A percentile compares a stretch with the other conserved stretches of the same genome.
These are phyloP conservation scores for Thuidium tamariscinum DNA, from an alignment of 225 moss, liverwort and hornwort genomes.

Conservation along the genomic window DNA sequence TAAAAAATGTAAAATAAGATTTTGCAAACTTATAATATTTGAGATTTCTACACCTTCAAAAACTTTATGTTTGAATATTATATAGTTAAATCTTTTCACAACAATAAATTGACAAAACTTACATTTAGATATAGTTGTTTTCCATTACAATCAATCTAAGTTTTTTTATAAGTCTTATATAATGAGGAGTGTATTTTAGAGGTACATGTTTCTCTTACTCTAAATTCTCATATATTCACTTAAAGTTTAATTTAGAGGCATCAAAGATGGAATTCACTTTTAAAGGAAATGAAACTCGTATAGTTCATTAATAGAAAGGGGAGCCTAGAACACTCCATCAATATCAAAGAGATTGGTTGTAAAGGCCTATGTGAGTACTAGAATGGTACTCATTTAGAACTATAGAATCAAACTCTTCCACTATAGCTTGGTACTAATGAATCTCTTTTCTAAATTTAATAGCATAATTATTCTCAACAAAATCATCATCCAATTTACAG, in stretches of 20 bases:
- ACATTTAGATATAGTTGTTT: fast-evolving
- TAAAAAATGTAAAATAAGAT: no score
- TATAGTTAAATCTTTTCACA: fast-evolving
- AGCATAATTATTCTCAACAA: not conserved
- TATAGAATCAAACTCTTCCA: fast-evolving
- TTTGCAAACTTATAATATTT: not conserved
- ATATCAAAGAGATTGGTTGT: not conserved
- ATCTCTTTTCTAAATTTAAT: fast-evolving
- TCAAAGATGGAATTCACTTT: not conserved
- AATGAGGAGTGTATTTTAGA: no score
- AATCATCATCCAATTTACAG: fast-evolving
- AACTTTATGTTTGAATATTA: fast-evolving
- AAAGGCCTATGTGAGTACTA: fast-evolving
- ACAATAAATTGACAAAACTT: not conserved
- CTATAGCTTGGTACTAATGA: no score
- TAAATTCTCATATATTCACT: fast-evolving
- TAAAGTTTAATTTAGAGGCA: not conserved
- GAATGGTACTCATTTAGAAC: fast-evolving
- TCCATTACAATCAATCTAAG: fast-evolving
- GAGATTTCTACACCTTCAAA: fast-evolving
- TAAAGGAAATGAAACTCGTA: not conserved
- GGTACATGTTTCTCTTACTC: fast-evolving
- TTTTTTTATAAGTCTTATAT: not conserved
- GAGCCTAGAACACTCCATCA: fast-evolving
- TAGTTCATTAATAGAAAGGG: not conserved